Percentiles rank a stretch among this genome's conserved stretches.
phyloP scores from a whole-genome alignment of 805 yeast genomes.

The Sugiyamaella qingdaonensis region DNA sequence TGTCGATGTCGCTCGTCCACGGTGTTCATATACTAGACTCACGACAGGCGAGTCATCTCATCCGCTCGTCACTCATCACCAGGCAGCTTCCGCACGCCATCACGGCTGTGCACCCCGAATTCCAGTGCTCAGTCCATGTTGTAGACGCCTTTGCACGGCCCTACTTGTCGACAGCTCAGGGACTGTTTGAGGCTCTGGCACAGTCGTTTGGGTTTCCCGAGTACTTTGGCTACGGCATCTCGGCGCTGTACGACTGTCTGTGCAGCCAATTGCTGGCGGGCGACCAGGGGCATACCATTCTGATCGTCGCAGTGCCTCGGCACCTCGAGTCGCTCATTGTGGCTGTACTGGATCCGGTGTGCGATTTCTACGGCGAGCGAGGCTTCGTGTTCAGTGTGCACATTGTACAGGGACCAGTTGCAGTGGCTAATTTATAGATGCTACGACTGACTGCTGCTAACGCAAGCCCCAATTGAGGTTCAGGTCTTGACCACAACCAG shows the following conservation, averaged over 20 bases:
- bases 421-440: background rate
- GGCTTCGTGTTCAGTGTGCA: constrained; percentile 8
- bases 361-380: constrained; percentile 2
- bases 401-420: constrained; percentile 2
- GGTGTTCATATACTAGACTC: background rate
- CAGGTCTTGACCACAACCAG: too few relatives aligned
- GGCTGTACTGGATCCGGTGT: constrained; percentile 7
- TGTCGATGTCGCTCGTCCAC: background rate
- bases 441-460: too few relatives aligned
- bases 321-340: background rate
- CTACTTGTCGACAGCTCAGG: background rate
- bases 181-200: constrained; percentile 8
- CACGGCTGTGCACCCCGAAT: background rate
- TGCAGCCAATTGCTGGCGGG: background rate
- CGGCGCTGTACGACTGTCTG: constrained; percentile 15
- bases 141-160: constrained; percentile 5
- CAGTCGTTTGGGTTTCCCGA: constrained; percentile 15
- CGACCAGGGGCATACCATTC: background rate
- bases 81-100: background rate
- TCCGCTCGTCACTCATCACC: background rate
- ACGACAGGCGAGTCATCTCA: background rate
- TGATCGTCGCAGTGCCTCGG: constrained; percentile 4
- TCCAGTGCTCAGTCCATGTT: constrained; percentile 8
- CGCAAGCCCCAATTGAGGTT: too few relatives aligned
- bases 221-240: constrained; percentile 14